Evolutionary conservation across 345 rosid species (phyloP).

Genomic region (Bretschneidera sinensis): DNA sequence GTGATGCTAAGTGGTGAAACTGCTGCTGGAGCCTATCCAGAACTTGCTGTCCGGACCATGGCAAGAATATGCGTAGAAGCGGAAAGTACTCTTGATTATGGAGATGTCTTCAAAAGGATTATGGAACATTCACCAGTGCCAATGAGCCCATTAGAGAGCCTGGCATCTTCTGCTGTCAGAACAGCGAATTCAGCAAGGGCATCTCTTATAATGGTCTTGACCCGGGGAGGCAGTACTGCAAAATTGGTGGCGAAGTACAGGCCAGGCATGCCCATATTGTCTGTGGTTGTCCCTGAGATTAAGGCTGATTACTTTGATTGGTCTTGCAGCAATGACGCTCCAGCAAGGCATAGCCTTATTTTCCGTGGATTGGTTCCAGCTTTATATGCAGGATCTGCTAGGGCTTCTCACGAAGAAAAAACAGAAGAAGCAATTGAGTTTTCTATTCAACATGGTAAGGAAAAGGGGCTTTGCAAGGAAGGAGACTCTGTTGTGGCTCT

Average conservation of each 20-base stretch:
- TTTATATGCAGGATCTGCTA: conserved; percentile 83
- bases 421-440: conserved; percentile 91
- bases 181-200: conserved; percentile 87
- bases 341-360: conserved; percentile 91
- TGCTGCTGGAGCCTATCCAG: conserved; percentile 98
- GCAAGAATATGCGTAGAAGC: conserved; percentile 91
- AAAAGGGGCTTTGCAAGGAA: conserved; percentile 56
- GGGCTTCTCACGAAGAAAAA: conserved; percentile 83
- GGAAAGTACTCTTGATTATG: conserved; percentile 83
- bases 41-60: conserved; percentile 85
- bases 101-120: conserved; percentile 76
- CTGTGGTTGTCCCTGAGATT: conserved; percentile 87
- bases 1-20: conserved; percentile 98
- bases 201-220: conserved; percentile 73
- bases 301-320: conserved; percentile 83
- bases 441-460: conserved; percentile 64
- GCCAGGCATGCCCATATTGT: conserved; percentile 84
- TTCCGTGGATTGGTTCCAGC: conserved; percentile 83
- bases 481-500: conserved; percentile 92
- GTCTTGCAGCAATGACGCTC: conserved; percentile 86
- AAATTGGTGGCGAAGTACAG: conserved; percentile 94
- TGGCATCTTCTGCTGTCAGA: conserved; percentile 90
- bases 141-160: conserved; percentile 90
- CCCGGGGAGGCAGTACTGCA: conserved; percentile 95
- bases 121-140: conserved; percentile 87